Percentiles rank a stretch among this genome's conserved stretches.
Conservation (phyloP, 2,329 filamentous ascomycete genomes). For the Colletotrichum orbiculare region DNA sequence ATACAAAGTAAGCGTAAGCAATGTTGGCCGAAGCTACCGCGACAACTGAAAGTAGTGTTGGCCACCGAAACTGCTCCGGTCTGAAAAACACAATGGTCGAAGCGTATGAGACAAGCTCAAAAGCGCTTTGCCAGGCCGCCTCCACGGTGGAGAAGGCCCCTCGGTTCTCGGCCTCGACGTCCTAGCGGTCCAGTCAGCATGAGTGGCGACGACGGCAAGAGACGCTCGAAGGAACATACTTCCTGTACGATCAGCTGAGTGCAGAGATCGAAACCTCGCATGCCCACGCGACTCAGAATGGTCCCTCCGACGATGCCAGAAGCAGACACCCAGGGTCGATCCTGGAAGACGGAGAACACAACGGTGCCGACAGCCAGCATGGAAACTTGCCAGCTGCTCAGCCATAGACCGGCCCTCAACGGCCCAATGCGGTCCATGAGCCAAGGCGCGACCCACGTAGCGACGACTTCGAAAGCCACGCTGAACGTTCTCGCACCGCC, state of each 20-base stretch:
- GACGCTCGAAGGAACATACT: slow-evolving; percentile 45
- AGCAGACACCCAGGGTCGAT: slow-evolving; percentile 51
- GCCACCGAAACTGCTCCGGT: slow-evolving; percentile 73
- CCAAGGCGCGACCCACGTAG: slow-evolving; percentile 64
- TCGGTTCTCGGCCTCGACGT: slow-evolving; percentile 65
- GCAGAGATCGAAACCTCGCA: slow-evolving; percentile 72
- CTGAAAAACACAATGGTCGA: slow-evolving; percentile 72
- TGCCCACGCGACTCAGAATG: slow-evolving; percentile 67
- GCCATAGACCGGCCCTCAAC: slow-evolving; percentile 72
- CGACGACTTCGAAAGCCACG: slow-evolving; percentile 62
- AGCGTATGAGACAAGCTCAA: slow-evolving; percentile 75
- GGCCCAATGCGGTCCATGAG: slow-evolving; percentile 61
- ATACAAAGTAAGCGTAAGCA: slow-evolving; percentile 56
- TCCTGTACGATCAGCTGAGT: slow-evolving; percentile 71
- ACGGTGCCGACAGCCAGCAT: slow-evolving; percentile 55
- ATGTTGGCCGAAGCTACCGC: slow-evolving; percentile 61
- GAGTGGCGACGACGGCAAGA: not conserved
- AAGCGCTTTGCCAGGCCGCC: slow-evolving; percentile 74
- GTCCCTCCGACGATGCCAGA: slow-evolving; percentile 61
- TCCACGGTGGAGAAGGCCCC: slow-evolving; percentile 77
- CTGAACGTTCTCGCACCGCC: slow-evolving; percentile 59
- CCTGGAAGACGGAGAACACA: slow-evolving; percentile 32
- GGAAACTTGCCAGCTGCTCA: slow-evolving; percentile 69
- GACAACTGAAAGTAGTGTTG: slow-evolving; percentile 67
- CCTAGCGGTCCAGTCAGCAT: slow-evolving; percentile 48